Conservation (phyloP, 345 rosid species). For the Boechera stricta region DNA sequence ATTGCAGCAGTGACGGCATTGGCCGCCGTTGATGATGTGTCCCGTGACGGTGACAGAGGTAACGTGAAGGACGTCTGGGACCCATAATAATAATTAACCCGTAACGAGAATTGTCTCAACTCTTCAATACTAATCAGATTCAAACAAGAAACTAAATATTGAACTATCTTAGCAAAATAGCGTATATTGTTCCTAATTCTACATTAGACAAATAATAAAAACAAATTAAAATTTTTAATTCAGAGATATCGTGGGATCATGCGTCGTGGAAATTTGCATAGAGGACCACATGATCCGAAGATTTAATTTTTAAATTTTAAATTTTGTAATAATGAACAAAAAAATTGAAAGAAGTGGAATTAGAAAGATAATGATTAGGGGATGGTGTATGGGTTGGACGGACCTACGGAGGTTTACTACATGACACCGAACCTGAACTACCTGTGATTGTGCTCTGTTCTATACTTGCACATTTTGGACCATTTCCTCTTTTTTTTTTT, state of each 20-base stretch:
- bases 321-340: neutral
- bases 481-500: slow-evolving; percentile 21
- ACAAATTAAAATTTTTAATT: too few relatives aligned
- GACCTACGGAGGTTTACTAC: slow-evolving; percentile 30
- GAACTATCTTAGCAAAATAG: neutral
- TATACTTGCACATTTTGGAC: slow-evolving; percentile 39
- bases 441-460: slow-evolving; percentile 48
- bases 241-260: slow-evolving; percentile 41
- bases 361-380: slow-evolving; percentile 38
- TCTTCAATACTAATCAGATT: slow-evolving; percentile 4
- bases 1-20: slow-evolving; percentile 31
- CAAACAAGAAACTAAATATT: neutral
- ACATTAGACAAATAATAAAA: too few relatives aligned
- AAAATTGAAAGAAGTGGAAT: slow-evolving; percentile 1
- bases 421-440: slow-evolving; percentile 45
- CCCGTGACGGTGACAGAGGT: slow-evolving; percentile 33
- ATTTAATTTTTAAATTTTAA: neutral
- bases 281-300: slow-evolving; percentile 38
- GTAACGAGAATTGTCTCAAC: neutral
- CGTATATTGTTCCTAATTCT: too few relatives aligned
- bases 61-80: slow-evolving; percentile 6
- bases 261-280: slow-evolving; percentile 29
- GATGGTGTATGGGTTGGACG: slow-evolving; percentile 31
- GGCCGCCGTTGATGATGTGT: slow-evolving; percentile 39
- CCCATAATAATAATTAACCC: neutral